These are phyloP conservation scores for Ogataea salicorniae DNA, from an alignment of 805 yeast species.

Conservation along the genomic window DNA sequence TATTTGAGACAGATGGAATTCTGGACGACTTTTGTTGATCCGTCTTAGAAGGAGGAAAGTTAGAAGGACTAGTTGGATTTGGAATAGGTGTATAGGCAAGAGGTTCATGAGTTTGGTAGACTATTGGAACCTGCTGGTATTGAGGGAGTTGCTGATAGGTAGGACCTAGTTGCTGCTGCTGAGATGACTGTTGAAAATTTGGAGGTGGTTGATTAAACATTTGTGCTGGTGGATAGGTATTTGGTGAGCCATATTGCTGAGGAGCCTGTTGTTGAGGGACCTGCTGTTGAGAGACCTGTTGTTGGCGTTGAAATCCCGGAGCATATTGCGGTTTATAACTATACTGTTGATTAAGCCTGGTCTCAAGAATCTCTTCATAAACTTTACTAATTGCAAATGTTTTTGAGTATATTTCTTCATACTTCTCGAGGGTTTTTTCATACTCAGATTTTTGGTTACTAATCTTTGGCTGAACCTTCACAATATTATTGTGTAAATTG, in stretches of 20 bases:
- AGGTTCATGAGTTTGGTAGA: background rate
- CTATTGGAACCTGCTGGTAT: background rate
- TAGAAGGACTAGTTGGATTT: no score
- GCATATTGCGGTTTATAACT: slow-evolving; percentile 6
- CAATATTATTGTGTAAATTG: slow-evolving; percentile 54
- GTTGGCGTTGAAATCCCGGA: background rate
- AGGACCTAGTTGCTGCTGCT: slow-evolving; percentile 1
- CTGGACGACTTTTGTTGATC: background rate
- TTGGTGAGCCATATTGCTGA: background rate
- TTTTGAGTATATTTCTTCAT: slow-evolving; percentile 72
- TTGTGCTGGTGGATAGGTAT: background rate
- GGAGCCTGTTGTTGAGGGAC: background rate
- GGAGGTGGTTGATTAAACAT: background rate
- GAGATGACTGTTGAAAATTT: background rate
- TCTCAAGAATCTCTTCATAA: slow-evolving; percentile 73
- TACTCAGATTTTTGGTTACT: slow-evolving; percentile 55
- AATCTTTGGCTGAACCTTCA: slow-evolving; percentile 63
- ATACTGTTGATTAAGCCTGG: slow-evolving; percentile 33
- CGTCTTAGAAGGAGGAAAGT: background rate
- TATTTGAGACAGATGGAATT: slow-evolving; percentile 2
- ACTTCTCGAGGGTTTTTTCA: slow-evolving; percentile 55
- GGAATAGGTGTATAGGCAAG: background rate
- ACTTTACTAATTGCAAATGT: slow-evolving; percentile 67
- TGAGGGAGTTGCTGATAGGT: background rate
- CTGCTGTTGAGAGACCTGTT: background rate